Evolutionary conservation across 345 rosid genomes (phyloP).

Genomic region (Ceriops decandra): DNA sequence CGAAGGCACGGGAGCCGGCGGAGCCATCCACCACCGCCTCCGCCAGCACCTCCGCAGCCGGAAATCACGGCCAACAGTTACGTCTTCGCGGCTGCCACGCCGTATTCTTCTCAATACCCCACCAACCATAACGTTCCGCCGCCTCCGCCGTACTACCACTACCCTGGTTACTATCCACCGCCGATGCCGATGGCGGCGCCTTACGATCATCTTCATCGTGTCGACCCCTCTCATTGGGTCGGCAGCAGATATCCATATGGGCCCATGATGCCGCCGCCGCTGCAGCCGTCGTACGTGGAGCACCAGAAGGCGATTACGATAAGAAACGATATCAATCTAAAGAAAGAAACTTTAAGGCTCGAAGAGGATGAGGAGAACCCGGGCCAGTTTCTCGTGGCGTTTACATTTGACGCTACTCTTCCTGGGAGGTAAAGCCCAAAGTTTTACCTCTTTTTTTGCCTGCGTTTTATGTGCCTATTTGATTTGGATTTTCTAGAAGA

Average conservation of each 20-base stretch:
- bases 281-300: constrained; percentile 65
- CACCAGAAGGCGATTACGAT: constrained; percentile 89
- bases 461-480: background rate
- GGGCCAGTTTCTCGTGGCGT: constrained; percentile 70
- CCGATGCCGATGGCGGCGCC: constrained; percentile 48
- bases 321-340: constrained; percentile 77
- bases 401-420: constrained; percentile 95
- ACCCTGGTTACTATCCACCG: constrained; percentile 59
- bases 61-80: constrained; percentile 63
- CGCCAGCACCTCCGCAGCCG: constrained; percentile 53
- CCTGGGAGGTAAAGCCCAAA: constrained; percentile 56
- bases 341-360: constrained; percentile 73
- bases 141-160: constrained; percentile 53
- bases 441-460: background rate
- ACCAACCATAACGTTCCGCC: constrained; percentile 42
- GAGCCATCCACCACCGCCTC: constrained; percentile 42
- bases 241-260: constrained; percentile 34
- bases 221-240: constrained; percentile 26
- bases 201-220: constrained; percentile 56
- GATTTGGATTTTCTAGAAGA: too few relatives aligned
- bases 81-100: constrained; percentile 87
- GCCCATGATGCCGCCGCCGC: constrained; percentile 38
- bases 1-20: constrained; percentile 51
- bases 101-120: constrained; percentile 67
- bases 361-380: constrained; percentile 64